phyloP scores from a whole-genome alignment of 1,284 basidiomycete species.

The Coniferiporia weirii region DNA sequence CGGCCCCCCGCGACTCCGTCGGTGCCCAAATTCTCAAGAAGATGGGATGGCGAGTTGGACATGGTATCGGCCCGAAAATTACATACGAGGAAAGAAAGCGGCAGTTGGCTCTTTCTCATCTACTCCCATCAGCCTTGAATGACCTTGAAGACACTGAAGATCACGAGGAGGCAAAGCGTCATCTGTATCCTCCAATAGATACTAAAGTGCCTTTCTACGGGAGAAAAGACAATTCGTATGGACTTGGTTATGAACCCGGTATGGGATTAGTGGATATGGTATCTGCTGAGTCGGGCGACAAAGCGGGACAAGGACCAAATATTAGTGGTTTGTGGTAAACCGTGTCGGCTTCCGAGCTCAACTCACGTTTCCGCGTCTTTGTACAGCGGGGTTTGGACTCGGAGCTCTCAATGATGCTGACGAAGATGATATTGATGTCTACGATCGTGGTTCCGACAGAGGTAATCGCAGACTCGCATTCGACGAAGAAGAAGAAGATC shows the following conservation, averaged over 20 bases:
- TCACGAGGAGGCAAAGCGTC: constrained; percentile 73
- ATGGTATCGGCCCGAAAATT: constrained; percentile 91
- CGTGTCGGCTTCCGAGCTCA: too few species aligned
- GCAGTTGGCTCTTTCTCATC: constrained; percentile 54
- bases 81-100: constrained; percentile 69
- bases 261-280: constrained; percentile 59
- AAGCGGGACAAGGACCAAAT: constrained; percentile 41
- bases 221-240: constrained; percentile 72
- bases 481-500: constrained; percentile 67
- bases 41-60: constrained; percentile 93
- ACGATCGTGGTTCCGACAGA: constrained; percentile 43
- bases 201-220: constrained; percentile 57
- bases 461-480: constrained; percentile 59
- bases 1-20: constrained; percentile 60
- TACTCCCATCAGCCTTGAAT: constrained; percentile 35
- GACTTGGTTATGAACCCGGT: constrained; percentile 73
- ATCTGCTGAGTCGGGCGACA: constrained; percentile 25
- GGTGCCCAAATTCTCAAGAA: constrained; percentile 84
- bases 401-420: constrained; percentile 85
- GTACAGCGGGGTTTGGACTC: constrained; percentile 73
- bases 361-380: neutral
- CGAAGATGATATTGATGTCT: constrained; percentile 86
- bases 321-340: constrained; percentile 46
- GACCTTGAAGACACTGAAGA: constrained; percentile 35
- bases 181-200: constrained; percentile 83